Evolutionary conservation across 192 early-diverging fungal species (phyloP).

Genomic region (Mortierella claussenii): DNA sequence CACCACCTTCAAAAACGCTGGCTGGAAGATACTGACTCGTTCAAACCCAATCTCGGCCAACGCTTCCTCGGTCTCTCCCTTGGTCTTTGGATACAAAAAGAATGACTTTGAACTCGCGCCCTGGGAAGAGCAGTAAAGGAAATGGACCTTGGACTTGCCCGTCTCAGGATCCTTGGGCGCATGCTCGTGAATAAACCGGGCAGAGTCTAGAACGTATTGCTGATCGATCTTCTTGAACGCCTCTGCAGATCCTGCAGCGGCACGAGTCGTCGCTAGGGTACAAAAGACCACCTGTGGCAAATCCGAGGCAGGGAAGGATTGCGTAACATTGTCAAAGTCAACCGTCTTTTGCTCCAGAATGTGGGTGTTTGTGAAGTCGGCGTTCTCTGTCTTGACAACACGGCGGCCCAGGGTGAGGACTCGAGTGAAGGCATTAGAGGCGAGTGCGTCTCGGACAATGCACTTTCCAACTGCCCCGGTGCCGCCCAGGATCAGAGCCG

Average conservation of each 20-base stretch:
- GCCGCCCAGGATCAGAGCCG: conserved; percentile 53
- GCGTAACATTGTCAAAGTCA: conserved; percentile 78
- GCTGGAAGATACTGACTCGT: conserved; percentile 72
- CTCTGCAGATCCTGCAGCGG: conserved; percentile 70
- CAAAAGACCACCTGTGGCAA: conserved; percentile 68
- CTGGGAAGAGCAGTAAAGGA: conserved; percentile 60
- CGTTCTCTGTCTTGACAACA: conserved; percentile 13
- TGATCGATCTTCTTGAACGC: conserved; percentile 83
- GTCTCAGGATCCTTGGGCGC: conserved; percentile 51
- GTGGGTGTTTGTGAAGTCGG: conserved; percentile 20
- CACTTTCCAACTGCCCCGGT: conserved; percentile 71
- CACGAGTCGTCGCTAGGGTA: conserved; percentile 78
- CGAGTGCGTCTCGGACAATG: conserved; percentile 64
- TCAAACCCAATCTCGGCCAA: conserved; percentile 71
- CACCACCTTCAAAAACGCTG: conserved; percentile 59
- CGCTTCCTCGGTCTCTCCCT: conserved; percentile 81
- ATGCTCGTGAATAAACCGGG: conserved; percentile 65
- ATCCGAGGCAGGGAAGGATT: conserved; percentile 23
- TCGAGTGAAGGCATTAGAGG: conserved; percentile 53
- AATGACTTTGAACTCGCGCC: conserved; percentile 67
- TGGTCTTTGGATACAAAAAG: conserved; percentile 78
- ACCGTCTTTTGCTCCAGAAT: conserved; percentile 69
- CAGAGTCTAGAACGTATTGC: conserved; percentile 76
- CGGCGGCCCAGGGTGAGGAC: conserved; percentile 70
- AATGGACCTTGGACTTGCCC: conserved; percentile 56